A percentile compares a stretch with the other conserved stretches of the same genome.
phyloP scores from a whole-genome alignment of 106 monocot species.

The Phalaenopsis aphrodite region DNA sequence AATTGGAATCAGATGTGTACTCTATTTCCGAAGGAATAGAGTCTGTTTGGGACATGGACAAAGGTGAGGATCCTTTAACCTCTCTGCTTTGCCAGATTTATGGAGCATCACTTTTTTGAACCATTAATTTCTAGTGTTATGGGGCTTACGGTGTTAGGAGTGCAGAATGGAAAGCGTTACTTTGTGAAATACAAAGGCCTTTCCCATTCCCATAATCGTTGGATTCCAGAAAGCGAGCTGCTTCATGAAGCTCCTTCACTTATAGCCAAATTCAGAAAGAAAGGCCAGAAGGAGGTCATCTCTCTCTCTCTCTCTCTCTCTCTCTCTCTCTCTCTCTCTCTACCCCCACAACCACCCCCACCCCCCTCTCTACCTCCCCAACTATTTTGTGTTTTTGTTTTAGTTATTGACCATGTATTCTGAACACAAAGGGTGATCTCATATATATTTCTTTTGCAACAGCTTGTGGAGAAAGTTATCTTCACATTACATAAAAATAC shows the following conservation, averaged over 20 bases:
- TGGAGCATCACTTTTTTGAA: background rate
- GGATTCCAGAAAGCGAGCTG: constrained; percentile 66
- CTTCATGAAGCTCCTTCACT: constrained; percentile 44
- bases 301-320: background rate
- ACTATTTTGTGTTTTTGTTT: background rate
- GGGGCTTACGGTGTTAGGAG: constrained; percentile 20
- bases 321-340: background rate
- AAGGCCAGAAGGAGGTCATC: constrained; percentile 45
- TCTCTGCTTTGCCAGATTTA: background rate
- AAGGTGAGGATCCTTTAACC: constrained; percentile 24
- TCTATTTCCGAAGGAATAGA: constrained; percentile 65
- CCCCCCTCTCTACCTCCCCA: background rate
- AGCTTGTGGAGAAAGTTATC: background rate
- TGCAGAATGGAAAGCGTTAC: constrained; percentile 45
- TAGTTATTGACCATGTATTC: background rate
- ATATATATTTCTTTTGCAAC: background rate
- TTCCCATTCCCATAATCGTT: constrained; percentile 76
- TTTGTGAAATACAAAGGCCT: constrained; percentile 74
- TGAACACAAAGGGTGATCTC: background rate
- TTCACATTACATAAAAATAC: too few relatives aligned
- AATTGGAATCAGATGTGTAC: constrained; percentile 41
- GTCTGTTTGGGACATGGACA: constrained; percentile 47
- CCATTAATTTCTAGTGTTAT: constrained; percentile 12
- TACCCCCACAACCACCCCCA: too few relatives aligned
- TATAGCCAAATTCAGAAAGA: constrained; percentile 45